Evolutionary conservation across 768 basidiomycete genomes (phyloP).

Genomic region (Kwoniella sp.): DNA sequence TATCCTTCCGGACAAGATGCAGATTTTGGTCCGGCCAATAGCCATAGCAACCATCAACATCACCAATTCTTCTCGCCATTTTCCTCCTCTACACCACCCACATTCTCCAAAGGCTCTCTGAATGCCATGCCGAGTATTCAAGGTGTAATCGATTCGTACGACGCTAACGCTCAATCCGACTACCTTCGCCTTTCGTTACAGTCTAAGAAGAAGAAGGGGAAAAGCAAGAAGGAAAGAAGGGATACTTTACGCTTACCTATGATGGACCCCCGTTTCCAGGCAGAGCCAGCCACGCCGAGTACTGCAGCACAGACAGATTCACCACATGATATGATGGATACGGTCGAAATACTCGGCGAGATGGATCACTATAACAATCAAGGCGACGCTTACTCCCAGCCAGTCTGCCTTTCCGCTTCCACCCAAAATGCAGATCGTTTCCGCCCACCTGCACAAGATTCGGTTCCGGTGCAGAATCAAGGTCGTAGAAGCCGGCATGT

Average conservation of each 20-base stretch:
- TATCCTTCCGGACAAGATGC: background rate
- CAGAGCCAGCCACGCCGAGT: background rate
- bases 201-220: background rate
- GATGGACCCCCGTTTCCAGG: constrained; percentile 8
- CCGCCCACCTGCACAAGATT: background rate
- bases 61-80: background rate
- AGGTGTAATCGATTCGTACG: constrained; percentile 17
- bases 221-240: background rate
- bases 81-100: constrained; percentile 13
- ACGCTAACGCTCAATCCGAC: background rate
- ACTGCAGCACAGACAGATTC: background rate
- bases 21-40: background rate
- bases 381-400: background rate
- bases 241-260: constrained; percentile 21
- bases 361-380: background rate
- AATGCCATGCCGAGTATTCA: constrained; percentile 12
- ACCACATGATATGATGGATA: background rate
- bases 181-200: background rate
- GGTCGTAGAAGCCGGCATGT: background rate
- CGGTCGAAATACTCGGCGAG: background rate
- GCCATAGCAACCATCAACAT: background rate
- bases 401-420: background rate
- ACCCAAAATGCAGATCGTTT: background rate
- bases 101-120: constrained; percentile 11
- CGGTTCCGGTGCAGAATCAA: background rate